Base-by-base conservation (phyloP, 768 basidiomycete species). In the Cystobasidium onofrii region DNA sequence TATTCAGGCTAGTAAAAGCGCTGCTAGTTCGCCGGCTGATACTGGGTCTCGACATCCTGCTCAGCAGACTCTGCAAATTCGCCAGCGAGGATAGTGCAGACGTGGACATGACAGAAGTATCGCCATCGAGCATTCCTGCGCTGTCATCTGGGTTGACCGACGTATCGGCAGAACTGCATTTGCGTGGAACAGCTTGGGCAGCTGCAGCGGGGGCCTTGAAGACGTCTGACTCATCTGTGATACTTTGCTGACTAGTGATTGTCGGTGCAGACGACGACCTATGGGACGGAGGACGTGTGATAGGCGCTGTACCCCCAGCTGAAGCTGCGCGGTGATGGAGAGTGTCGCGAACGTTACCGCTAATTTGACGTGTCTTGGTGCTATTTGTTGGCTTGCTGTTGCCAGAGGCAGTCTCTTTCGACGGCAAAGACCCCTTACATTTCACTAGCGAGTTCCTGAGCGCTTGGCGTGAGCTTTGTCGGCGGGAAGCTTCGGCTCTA, bases 21-120 rank as follows among this genome's bases (percentile, higher is more conserved):
- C 7, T n/a, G 33, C 69, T 71, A 17, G 52, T 1, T 9, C 50
- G 69, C 25, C 69, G 12, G 31, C 46, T 15, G 10, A 55, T 29
- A 36, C 34, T 57, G 3, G 54, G 33, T 27, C 69, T 54, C 1
- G 69, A 55, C 69, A 71, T 71, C n/a, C 39, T 55, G 27, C 54
- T 57, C 27, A 71, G 31, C 20, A 71, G 34, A n/a, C 1, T 36
- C n/a, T 71, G 50, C 18, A 71, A 25, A 44, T 71, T 71, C 3
- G 55, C 25, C 1, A 71, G 54, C 20, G 69, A 71, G 7, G 50
- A 46, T 4, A 13, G 69, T 4, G 54, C 69, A n/a, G 50, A 60
- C 3, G 25, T 39, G 6, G 69, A 71, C 69, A 71, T 71, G 55
- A 71, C 39, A 20, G 69, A 71, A 3, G 55, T 71, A 31, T 71